These are phyloP conservation scores for Aureobasidium sp. DNA, from an alignment of 2,329 filamentous ascomycete species.

Conservation along the genomic window DNA sequence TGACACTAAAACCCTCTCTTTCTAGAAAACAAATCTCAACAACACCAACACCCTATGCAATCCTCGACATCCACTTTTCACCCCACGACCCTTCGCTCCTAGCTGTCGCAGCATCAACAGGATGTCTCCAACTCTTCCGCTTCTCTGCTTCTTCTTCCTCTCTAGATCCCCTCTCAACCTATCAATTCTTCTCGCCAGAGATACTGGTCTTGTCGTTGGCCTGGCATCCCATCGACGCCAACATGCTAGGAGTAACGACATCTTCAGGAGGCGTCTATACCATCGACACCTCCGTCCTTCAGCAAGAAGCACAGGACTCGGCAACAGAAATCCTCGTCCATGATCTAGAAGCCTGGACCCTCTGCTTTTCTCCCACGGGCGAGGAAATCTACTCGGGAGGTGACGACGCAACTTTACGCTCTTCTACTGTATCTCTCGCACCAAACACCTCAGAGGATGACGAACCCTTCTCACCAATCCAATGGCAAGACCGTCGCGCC, in stretches of 20 bases:
- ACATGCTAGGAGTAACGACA: slow-evolving; percentile 61
- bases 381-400: slow-evolving; percentile 58
- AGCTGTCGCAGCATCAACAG: slow-evolving; percentile 71
- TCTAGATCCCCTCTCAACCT: slow-evolving; percentile 34
- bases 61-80: slow-evolving; percentile 81
- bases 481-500: slow-evolving; percentile 46
- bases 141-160: slow-evolving; percentile 25
- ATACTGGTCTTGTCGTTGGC: slow-evolving; percentile 63
- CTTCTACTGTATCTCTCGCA: slow-evolving; percentile 15
- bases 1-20: too few relatives aligned
- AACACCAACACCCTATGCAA: slow-evolving; percentile 57
- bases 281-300: slow-evolving; percentile 17
- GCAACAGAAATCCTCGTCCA: slow-evolving; percentile 29
- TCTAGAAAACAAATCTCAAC: slow-evolving; percentile 31
- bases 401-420: slow-evolving; percentile 58
- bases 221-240: slow-evolving; percentile 55
- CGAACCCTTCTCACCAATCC: neutral
- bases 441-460: neutral
- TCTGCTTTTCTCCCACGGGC: slow-evolving; percentile 43
- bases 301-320: neutral
- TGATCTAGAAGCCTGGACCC: slow-evolving; percentile 65
- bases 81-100: slow-evolving; percentile 47
- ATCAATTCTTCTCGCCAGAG: slow-evolving; percentile 46
- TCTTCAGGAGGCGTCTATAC: slow-evolving; percentile 54
- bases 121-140: slow-evolving; percentile 57